Conservation (phyloP, 2,329 filamentous ascomycete genomes). For the Colletotrichum sansevieriae region DNA sequence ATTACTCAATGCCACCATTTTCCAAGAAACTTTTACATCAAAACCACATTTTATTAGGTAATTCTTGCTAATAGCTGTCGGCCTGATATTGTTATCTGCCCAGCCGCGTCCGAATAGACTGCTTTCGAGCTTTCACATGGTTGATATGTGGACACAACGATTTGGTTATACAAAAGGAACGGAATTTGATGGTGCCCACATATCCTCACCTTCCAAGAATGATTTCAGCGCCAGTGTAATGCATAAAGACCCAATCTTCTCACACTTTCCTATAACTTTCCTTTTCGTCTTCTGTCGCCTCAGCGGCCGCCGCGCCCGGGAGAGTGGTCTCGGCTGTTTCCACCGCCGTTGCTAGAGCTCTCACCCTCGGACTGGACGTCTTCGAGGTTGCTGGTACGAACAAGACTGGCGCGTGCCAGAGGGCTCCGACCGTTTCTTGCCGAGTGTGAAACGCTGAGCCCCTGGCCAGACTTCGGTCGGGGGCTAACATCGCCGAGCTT, state of each 20-base stretch:
- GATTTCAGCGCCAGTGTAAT: slow-evolving; percentile 20
- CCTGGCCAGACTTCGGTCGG: slow-evolving; percentile 37
- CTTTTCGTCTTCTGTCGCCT: neutral
- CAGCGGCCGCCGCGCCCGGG: slow-evolving; percentile 20
- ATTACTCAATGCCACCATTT: slow-evolving; percentile 1
- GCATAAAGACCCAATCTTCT: slow-evolving; percentile 17
- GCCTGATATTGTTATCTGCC: neutral
- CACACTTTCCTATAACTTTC: neutral
- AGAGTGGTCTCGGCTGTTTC: slow-evolving; percentile 31
- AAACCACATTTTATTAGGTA: slow-evolving; percentile 34
- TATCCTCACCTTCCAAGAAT: neutral
- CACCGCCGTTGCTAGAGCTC: slow-evolving; percentile 38
- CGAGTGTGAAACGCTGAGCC: slow-evolving; percentile 41
- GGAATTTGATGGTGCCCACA: slow-evolving; percentile 13
- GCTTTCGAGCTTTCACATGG: neutral
- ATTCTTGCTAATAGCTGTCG: slow-evolving; percentile 30
- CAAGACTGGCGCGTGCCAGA: slow-evolving; percentile 52
- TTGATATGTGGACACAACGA: neutral
- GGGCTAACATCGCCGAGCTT: slow-evolving; percentile 46
- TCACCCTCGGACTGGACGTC: slow-evolving; percentile 49
- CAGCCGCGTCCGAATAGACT: neutral
- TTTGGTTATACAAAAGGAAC: slow-evolving; percentile 28
- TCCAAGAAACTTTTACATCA: neutral
- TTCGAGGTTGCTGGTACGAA: slow-evolving; percentile 48
- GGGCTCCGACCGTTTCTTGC: slow-evolving; percentile 54